A percentile compares a stretch with the other conserved stretches of the same genome.
Conservation (phyloP, 495 filamentous ascomycete species). For the Pseudoneurospora amorphoporcata region DNA sequence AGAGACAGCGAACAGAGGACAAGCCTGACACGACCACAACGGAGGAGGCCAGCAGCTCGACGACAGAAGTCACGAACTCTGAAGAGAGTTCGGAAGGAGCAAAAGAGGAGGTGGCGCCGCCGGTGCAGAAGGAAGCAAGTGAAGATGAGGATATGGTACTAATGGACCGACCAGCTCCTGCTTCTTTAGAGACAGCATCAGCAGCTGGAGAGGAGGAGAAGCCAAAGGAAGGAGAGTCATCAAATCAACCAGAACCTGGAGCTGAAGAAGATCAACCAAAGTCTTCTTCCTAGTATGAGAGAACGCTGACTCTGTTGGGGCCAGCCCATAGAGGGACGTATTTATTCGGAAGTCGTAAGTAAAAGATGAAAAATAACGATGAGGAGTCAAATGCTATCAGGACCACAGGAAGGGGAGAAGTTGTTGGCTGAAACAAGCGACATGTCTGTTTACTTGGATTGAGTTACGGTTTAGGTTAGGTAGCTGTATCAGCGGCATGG, state of each 20-base stretch:
- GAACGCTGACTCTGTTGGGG: not conserved
- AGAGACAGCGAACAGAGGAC: constrained; percentile 27
- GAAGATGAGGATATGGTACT: not conserved
- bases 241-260: not conserved
- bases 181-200: not conserved
- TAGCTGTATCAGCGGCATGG: not conserved
- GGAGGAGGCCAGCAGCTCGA: not conserved
- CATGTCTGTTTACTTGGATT: not conserved
- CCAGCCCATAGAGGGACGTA: not conserved
- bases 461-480: not conserved
- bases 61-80: not conserved
- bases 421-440: not conserved
- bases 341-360: not conserved
- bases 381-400: not conserved
- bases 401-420: not conserved
- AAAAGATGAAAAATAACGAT: not conserved
- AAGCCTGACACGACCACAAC: not conserved
- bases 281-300: not conserved
- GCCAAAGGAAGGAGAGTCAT: not conserved
- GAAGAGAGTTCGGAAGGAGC: not conserved
- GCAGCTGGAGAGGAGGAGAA: not conserved
- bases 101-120: not conserved
- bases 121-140: not conserved
- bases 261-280: not conserved
- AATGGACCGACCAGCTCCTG: not conserved